Evolutionary conservation across 371 early-diverging fungal genomes (phyloP).

Genomic region (Apophysomyces variabilis): DNA sequence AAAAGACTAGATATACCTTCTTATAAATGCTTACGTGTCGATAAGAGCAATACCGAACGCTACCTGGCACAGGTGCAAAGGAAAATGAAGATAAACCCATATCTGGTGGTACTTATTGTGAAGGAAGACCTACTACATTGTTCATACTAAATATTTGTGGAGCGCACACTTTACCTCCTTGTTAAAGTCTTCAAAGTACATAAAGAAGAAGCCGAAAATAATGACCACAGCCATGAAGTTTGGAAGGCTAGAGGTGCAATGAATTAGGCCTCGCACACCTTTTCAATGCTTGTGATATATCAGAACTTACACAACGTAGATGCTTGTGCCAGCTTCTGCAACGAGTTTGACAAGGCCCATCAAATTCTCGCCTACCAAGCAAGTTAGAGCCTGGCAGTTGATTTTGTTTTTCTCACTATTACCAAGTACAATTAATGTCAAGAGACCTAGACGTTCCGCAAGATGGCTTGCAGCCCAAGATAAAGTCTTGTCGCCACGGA

Average conservation of each 20-base stretch:
- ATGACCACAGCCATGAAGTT: constrained; percentile 58
- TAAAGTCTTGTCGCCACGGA: constrained; percentile 51
- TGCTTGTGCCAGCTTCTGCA: constrained; percentile 35
- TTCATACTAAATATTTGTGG: too few relatives aligned
- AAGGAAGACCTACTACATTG: constrained; percentile 35
- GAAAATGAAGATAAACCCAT: constrained; percentile 67
- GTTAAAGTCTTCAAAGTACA: constrained; percentile 59
- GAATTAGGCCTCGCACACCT: too few relatives aligned
- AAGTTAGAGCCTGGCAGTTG: neutral
- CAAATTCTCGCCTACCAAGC: constrained; percentile 42
- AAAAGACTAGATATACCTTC: neutral
- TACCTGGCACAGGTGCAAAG: constrained; percentile 60
- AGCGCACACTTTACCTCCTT: constrained; percentile 39
- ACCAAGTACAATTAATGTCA: constrained; percentile 62
- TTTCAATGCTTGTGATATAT: neutral
- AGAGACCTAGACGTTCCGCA: constrained; percentile 60
- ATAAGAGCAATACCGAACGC: constrained; percentile 61
- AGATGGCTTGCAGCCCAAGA: constrained; percentile 68
- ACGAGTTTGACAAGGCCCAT: constrained; percentile 51
- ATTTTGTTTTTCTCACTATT: constrained; percentile 14
- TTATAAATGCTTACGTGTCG: constrained; percentile 40
- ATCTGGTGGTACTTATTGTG: constrained; percentile 55
- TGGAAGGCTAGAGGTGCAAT: constrained; percentile 29
- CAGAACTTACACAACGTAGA: constrained; percentile 38
- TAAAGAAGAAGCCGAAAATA: constrained; percentile 58